phyloP scores from a whole-genome alignment of 306 rosid species.

The Cucurbita ficifolia region DNA sequence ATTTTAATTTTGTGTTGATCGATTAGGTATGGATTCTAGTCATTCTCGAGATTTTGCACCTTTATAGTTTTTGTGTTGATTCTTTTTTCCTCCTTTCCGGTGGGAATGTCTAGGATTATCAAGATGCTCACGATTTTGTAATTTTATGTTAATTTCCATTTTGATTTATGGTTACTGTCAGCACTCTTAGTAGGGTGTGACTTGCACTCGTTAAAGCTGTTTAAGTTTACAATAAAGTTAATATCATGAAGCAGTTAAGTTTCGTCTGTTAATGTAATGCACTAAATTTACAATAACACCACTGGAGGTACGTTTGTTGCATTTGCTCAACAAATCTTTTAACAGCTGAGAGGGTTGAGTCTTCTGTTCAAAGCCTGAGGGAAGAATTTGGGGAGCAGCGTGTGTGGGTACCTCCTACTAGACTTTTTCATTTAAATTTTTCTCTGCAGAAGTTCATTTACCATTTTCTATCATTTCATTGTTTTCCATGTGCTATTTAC shows the following conservation, averaged over 20 bases:
- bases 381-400: conserved; percentile 78
- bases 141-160: not conserved
- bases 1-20: not conserved
- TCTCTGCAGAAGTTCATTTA: not conserved
- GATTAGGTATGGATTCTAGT: not conserved
- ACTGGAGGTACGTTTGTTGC: not conserved
- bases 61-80: not conserved
- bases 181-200: not conserved
- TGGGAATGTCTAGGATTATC: not conserved
- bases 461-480: not conserved
- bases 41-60: not conserved
- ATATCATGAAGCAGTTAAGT: not conserved
- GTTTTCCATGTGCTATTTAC: not conserved
- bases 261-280: not conserved
- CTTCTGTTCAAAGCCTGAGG: conserved; percentile 40
- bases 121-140: not conserved
- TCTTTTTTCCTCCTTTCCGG: not conserved
- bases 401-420: conserved; percentile 83
- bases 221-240: not conserved
- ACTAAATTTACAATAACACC: not conserved
- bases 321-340: conserved; percentile 1
- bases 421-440: conserved; percentile 15
- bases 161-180: not conserved
- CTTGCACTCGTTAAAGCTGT: not conserved
- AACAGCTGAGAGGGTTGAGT: conserved; percentile 56